These are phyloP conservation scores for Exophiala sp. DNA, from an alignment of 2,329 filamentous ascomycete genomes.

Conservation along the genomic window DNA sequence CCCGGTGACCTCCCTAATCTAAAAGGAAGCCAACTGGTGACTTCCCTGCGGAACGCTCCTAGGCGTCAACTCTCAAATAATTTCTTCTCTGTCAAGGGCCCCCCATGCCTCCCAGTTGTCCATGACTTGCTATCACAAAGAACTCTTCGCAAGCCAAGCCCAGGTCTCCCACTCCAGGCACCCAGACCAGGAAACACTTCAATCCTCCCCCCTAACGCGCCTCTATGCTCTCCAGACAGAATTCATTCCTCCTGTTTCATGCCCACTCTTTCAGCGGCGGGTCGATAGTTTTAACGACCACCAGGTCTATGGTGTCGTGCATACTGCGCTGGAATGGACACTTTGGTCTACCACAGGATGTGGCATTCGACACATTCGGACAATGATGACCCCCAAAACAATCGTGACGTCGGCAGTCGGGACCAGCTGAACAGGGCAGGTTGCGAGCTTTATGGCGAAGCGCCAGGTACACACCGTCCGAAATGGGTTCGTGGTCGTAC, in stretches of 20 bases:
- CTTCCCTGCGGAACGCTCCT: neutral
- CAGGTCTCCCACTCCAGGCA: neutral
- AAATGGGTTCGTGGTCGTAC: slow-evolving; percentile 45
- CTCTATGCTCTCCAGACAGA: neutral
- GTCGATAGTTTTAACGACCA: slow-evolving; percentile 14
- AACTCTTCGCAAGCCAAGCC: neutral
- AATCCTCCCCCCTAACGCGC: neutral
- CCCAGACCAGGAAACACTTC: neutral
- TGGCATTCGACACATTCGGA: slow-evolving; percentile 14
- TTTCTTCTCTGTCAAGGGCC: neutral
- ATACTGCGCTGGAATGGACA: slow-evolving; percentile 15
- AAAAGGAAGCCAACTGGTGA: neutral
- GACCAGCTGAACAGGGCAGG: slow-evolving; percentile 38
- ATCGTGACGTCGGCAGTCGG: slow-evolving; percentile 39
- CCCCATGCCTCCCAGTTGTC: neutral
- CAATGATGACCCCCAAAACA: slow-evolving; percentile 44
- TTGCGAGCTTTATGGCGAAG: slow-evolving; percentile 43
- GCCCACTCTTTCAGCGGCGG: slow-evolving; percentile 2
- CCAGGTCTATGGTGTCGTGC: slow-evolving; percentile 13
- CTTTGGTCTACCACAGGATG: slow-evolving; percentile 9
- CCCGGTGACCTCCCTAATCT: neutral
- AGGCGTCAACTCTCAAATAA: neutral
- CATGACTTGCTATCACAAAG: neutral
- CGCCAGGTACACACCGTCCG: slow-evolving; percentile 36
- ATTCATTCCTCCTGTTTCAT: neutral